Conservation (phyloP, 2,329 filamentous ascomycete genomes). For the Passalora sequoiae region DNA sequence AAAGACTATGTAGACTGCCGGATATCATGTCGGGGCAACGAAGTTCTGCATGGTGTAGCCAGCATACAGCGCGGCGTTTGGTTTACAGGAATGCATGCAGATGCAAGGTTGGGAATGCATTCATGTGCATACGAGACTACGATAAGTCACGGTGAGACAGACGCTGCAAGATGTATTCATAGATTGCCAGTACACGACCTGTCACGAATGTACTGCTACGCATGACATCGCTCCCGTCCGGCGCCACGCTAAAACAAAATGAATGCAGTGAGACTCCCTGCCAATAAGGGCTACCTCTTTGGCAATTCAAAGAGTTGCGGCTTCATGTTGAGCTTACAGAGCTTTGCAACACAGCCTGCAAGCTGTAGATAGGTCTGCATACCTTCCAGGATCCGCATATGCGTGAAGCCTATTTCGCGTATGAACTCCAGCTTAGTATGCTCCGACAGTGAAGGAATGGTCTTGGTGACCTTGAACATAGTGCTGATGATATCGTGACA, state of each 20-base stretch:
- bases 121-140: too few relatives aligned
- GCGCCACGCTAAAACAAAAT: constrained; percentile 26
- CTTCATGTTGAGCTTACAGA: constrained; percentile 97
- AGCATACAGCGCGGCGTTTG: too few relatives aligned
- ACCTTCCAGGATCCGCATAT: constrained; percentile 98
- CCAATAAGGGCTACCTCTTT: constrained; percentile 12
- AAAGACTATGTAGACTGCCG: too few relatives aligned
- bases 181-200: background rate
- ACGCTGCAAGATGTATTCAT: background rate
- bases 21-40: too few relatives aligned
- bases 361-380: constrained; percentile 92
- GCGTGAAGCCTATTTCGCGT: constrained; percentile 89
- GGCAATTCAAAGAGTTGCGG: constrained; percentile 65
- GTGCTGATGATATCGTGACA: constrained; percentile 98
- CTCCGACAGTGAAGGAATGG: constrained; percentile 83
- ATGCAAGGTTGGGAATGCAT: too few relatives aligned
- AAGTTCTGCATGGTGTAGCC: too few relatives aligned
- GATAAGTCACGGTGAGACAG: too few relatives aligned
- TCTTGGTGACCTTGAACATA: constrained; percentile 98
- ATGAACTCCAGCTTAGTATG: constrained; percentile 96
- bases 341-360: constrained; percentile 81
- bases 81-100: too few relatives aligned
- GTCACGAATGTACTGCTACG: background rate
- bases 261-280: background rate
- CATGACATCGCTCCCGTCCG: constrained; percentile 13